These are phyloP conservation scores for Sanchytrium tribonematis DNA, from an alignment of 371 early-diverging fungal species.

Conservation along the genomic window DNA sequence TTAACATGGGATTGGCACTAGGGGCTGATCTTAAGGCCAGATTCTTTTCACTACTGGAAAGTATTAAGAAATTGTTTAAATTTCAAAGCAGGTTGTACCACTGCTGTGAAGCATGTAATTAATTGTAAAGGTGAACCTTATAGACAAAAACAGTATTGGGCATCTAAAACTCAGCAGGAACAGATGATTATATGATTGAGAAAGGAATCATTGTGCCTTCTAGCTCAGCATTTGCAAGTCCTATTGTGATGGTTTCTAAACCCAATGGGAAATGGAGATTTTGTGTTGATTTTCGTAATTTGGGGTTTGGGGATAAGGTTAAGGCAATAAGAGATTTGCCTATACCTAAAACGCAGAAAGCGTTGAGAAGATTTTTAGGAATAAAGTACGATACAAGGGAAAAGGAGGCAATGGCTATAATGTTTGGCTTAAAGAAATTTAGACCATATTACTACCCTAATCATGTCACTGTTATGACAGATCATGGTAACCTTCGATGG, in stretches of 20 bases:
- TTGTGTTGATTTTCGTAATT: not conserved
- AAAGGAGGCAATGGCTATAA: not conserved
- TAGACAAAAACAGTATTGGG: no score
- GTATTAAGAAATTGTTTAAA: no score
- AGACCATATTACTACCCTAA: not conserved
- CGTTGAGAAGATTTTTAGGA: conserved; percentile 21
- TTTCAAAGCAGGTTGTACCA: no score
- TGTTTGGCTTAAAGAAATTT: not conserved
- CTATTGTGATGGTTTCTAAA: not conserved
- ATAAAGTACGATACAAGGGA: conserved; percentile 4
- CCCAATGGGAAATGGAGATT: not conserved
- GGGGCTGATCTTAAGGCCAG: no score
- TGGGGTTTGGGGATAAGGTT: conserved; percentile 11
- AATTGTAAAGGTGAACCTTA: no score
- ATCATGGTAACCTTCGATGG: not conserved
- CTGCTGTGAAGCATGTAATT: no score
- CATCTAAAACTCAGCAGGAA: no score
- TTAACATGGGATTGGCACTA: no score
- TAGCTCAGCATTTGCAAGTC: not conserved
- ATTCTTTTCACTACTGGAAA: no score
- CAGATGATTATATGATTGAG: not conserved
- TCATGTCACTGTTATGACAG: not conserved
- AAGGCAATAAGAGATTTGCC: conserved; percentile 13
- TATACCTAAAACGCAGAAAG: conserved; percentile 8
- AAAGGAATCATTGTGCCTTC: not conserved